Percentiles rank a stretch among this genome's conserved stretches.
Conservation (phyloP, 179 eudicot species). For the Amaranthus tricolor region DNA sequence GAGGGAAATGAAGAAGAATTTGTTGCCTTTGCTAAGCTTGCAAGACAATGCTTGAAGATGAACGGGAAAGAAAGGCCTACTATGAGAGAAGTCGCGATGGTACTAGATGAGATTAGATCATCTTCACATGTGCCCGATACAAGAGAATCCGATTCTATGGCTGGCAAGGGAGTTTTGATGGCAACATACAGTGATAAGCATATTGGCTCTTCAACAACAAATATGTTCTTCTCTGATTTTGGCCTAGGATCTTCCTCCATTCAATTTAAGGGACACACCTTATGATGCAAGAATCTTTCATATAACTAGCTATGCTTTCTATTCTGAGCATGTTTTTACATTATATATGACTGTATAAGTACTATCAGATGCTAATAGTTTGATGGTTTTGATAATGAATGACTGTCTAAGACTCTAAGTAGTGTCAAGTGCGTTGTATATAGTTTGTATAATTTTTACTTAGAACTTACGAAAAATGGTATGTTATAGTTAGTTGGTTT, state of each 20-base stretch:
- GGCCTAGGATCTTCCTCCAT: slow-evolving; percentile 5
- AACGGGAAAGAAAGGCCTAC: slow-evolving; percentile 21
- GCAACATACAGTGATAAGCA: neutral
- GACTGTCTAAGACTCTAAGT: too few relatives aligned
- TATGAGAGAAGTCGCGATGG: slow-evolving; percentile 20
- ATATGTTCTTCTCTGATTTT: neutral
- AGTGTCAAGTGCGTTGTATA: too few relatives aligned
- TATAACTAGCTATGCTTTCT: neutral
- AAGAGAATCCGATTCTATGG: neutral
- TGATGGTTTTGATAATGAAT: too few relatives aligned
- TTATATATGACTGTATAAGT: neutral
- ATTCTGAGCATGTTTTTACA: neutral
- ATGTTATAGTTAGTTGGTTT: too few relatives aligned
- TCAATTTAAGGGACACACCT: neutral
- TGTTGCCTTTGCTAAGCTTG: slow-evolving; percentile 15
- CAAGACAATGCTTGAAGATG: slow-evolving; percentile 18
- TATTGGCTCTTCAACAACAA: neutral
- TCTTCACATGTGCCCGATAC: neutral
- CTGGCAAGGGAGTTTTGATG: neutral
- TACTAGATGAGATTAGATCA: slow-evolving; percentile 11
- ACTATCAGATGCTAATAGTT: too few relatives aligned
- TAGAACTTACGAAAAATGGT: too few relatives aligned
- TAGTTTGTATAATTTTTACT: too few relatives aligned
- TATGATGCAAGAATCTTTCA: neutral
- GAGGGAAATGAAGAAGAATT: slow-evolving; percentile 22